Evolutionary conservation across 1,284 basidiomycete genomes (phyloP), one percentile per base, ranked within the genome.

Genomic region (Inonotus hispidus): DNA sequence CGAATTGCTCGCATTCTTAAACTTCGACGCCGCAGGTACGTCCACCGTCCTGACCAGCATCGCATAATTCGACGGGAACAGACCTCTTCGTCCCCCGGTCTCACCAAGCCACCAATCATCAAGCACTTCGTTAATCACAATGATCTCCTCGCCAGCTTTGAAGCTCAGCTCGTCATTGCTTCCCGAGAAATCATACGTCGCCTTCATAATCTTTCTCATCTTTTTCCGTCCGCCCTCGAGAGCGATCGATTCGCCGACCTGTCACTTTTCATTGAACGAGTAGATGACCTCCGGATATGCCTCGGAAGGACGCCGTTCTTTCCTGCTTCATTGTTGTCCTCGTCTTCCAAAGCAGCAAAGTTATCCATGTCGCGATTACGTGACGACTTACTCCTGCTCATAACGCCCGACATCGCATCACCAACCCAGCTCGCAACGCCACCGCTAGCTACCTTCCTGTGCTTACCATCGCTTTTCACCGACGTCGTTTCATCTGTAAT

Each of bases 61-160:
- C 2, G 84, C 86, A 71, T 92, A 88, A 1, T 82, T 79, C 2
- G 81, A 79, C 0, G 92, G 92, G 79, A 94, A 93, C 45, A 93
- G 69, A 7, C 92, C 92, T 47, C 79, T 83, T 66, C 77, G 77
- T 14, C 88, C 89, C 55, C 76, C 74, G 29, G 85, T 69, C 71
- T 90, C 84, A 13, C 92, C 92, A 75, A 92, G 82, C 85, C 88
- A 92, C 92, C 92, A 95, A 59, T 84, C 90, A 61, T 89, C 87
- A 38, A 90, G 75, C 0, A 92, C 87, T 71, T 93, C 89, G 41
- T 83, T 84, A 25, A 90, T 68, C 19, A 93, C 85, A 19, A 79
- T 71, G 60, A 95, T 87, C 65, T 90, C 82, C 53, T 88, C 86
- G 0, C 91, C 92, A 6, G 78, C 74, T 60, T 74, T 79, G 73